Conservation (phyloP, 2,329 filamentous ascomycete genomes). For the Fusarium sp. region DNA sequence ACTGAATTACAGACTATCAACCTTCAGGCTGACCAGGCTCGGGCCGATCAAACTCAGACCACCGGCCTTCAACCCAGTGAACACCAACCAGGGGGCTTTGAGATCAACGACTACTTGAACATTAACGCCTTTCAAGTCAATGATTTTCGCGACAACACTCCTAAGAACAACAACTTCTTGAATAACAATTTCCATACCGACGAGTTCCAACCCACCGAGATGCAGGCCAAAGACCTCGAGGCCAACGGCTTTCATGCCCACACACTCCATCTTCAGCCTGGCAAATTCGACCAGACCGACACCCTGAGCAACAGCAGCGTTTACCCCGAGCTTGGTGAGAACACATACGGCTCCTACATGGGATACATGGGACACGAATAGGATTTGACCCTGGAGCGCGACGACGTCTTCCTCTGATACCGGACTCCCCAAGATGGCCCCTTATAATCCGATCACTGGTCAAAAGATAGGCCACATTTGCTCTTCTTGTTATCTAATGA, state of each 20-base stretch:
- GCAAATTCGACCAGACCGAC: background rate
- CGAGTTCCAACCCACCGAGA: background rate
- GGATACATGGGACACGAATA: background rate
- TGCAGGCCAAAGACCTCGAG: background rate
- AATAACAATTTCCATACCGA: background rate
- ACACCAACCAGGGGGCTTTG: background rate
- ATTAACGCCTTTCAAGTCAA: background rate
- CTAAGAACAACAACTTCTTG: background rate
- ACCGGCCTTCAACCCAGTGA: background rate
- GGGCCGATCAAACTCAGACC: background rate
- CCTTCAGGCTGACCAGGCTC: background rate
- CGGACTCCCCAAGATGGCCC: background rate
- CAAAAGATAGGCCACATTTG: background rate
- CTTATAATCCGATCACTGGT: background rate
- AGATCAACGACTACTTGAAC: background rate
- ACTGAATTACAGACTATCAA: background rate
- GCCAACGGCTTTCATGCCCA: background rate
- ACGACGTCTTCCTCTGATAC: background rate
- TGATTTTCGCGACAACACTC: background rate
- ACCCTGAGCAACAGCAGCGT: background rate
- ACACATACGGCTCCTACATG: background rate
- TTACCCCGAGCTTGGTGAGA: background rate
- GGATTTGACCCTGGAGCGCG: background rate
- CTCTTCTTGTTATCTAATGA: conserved; percentile 11
- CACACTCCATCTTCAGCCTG: background rate